Base-by-base conservation (phyloP, 331 rosid species). In the Prunus yedoensis region DNA sequence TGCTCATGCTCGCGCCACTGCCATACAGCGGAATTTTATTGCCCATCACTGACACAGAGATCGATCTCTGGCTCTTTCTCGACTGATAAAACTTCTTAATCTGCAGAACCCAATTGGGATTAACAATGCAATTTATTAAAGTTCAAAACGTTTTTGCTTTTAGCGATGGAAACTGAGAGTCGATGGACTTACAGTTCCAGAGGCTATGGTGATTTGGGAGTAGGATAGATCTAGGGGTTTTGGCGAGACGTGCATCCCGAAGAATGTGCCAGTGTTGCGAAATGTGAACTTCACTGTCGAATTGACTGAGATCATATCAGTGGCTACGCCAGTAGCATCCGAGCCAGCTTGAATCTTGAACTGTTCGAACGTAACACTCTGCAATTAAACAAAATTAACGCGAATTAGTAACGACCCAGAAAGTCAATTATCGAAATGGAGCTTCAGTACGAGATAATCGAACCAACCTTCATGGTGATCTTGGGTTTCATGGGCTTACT, bases 401-500 rank as follows among this genome's bases (percentile, higher is more conserved):
- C 53, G 72, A 72, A 66, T 46, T 11, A 71, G 76, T n/a, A 17
- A 21, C 27, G 10, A 78, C 38, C 76, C 69, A 21, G 52, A 11
- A 14, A 35, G 2, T 23, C 45, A 73, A 57, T 15, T 20, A 47
- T 1, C 15, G 21, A 60, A 18, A 11, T 5, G 51, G 68, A 58
- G 51, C 1, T 0, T 1, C 18, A 56, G 25, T 8, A 41, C 9
- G 3, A 17, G 28, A 30, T 20, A 21, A 71, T 1, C 49, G 16
- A 66, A 79, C 93, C 18, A 50, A 92, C 99, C 99, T 84, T 89
- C 84, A 94, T 71, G 5, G 82, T 18, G 82, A 94, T 78, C 52
- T 74, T 65, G 61, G 99, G 99, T 74, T 94, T 94, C 99, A 94
- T 92, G 70, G 97, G 92, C 81, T 82, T 90, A 43, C 97, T 92